A percentile compares a stretch with the other conserved stretches of the same genome.
phyloP scores from a whole-genome alignment of 148 eudicot species.

The Fagopyrum tataricum region DNA sequence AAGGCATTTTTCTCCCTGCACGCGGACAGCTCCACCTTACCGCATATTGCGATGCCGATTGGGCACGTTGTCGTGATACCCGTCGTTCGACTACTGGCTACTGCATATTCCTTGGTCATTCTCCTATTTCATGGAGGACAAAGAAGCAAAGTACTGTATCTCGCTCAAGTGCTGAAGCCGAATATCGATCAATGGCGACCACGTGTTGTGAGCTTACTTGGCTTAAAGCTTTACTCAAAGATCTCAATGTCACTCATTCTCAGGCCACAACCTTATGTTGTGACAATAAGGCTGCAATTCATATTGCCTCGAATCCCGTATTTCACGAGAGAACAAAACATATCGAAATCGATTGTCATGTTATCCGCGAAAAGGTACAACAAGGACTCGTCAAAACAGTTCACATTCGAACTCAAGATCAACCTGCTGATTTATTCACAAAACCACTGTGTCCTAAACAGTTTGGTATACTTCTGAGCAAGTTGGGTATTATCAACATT shows the following conservation, averaged over 20 bases:
- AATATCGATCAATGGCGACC: background rate
- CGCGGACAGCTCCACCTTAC: too few species aligned
- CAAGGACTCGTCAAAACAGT: background rate
- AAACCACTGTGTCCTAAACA: background rate
- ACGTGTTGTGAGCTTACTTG: background rate
- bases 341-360: background rate
- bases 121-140: background rate
- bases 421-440: background rate
- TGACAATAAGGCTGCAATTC: background rate
- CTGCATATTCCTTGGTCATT: background rate
- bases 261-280: background rate
- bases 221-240: background rate
- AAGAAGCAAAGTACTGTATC: background rate
- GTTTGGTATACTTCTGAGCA: background rate
- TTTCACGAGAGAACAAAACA: background rate
- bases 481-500: background rate
- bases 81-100: background rate
- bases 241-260: background rate
- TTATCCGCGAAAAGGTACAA: background rate
- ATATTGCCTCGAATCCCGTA: background rate
- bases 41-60: background rate
- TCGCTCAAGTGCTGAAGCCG: background rate
- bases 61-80: background rate
- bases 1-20: too few species aligned
- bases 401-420: background rate